Percentiles rank a stretch among this genome's conserved stretches.
phyloP scores from a whole-genome alignment of 768 basidiomycete genomes.

The Amanita rubescens region DNA sequence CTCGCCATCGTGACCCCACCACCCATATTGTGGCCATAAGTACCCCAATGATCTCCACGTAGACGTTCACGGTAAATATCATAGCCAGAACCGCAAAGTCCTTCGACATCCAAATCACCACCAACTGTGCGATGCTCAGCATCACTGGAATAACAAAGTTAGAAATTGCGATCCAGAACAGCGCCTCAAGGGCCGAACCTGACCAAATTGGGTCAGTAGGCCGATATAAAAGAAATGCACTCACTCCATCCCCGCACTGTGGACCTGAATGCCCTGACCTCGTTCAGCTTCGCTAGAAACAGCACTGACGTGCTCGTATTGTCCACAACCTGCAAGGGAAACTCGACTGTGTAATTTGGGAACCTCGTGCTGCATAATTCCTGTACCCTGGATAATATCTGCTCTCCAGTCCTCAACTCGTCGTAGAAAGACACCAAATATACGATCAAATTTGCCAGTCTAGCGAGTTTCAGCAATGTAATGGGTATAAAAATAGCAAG shows the following conservation, averaged over 20 bases:
- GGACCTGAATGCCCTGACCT: not conserved
- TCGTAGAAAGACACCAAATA: conserved; percentile 9
- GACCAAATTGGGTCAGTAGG: not conserved
- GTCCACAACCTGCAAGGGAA: conserved; percentile 15
- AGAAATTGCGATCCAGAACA: conserved; percentile 22
- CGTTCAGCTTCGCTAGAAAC: conserved; percentile 14
- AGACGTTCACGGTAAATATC: conserved; percentile 13
- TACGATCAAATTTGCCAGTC: conserved; percentile 10
- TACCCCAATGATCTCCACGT: conserved; percentile 23
- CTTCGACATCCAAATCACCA: conserved; percentile 5
- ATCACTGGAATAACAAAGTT: conserved; percentile 23
- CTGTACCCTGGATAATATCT: not conserved
- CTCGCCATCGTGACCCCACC: conserved; percentile 11
- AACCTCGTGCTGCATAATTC: not conserved
- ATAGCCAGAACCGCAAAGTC: conserved; percentile 10
- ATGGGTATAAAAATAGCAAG: conserved; percentile 14
- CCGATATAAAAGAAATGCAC: not conserved
- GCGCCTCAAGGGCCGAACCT: conserved; percentile 10
- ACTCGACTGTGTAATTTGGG: conserved; percentile 13
- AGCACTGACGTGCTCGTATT: conserved; percentile 14
- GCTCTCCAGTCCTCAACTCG: too few species aligned
- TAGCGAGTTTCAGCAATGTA: conserved; percentile 13
- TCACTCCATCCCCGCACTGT: not conserved
- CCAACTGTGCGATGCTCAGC: conserved; percentile 17
- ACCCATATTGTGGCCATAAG: conserved; percentile 21